Percentiles rank a stretch among this genome's conserved stretches.
These are phyloP conservation scores for Clavispora phyllophila DNA, from an alignment of 805 yeast species.

Conservation along the genomic window DNA sequence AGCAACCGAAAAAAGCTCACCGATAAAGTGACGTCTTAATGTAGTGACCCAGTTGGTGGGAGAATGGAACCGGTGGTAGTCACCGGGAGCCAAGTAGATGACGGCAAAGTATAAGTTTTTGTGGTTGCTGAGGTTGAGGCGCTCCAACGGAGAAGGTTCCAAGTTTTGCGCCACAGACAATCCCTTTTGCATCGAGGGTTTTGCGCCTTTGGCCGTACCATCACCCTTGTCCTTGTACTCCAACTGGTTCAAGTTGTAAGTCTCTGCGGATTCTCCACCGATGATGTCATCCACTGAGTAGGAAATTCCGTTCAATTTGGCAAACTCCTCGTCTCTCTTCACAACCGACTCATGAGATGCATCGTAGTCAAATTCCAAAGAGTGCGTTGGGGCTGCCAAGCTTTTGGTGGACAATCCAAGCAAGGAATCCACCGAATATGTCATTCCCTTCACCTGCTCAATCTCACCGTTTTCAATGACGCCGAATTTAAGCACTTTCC, in stretches of 20 bases:
- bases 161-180: conserved; percentile 39
- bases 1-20: conserved; percentile 92
- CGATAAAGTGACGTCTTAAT: conserved; percentile 89
- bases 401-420: conserved; percentile 56
- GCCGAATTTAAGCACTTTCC: conserved; percentile 83
- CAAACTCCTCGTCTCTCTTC: conserved; percentile 65
- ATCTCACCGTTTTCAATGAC: conserved; percentile 75
- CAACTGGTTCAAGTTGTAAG: conserved; percentile 43
- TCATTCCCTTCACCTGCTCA: conserved; percentile 96
- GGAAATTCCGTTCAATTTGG: conserved; percentile 69
- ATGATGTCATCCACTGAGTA: conserved; percentile 65
- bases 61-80: conserved; percentile 94
- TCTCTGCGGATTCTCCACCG: conserved; percentile 45
- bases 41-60: conserved; percentile 96
- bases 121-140: conserved; percentile 28
- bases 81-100: conserved; percentile 96
- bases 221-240: conserved; percentile 66
- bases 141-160: conserved; percentile 27
- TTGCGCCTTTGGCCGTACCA: conserved; percentile 38
- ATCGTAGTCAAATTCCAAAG: conserved; percentile 40
- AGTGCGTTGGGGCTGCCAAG: conserved; percentile 53
- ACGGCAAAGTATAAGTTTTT: conserved; percentile 81
- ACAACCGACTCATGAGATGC: conserved; percentile 38
- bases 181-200: conserved; percentile 29
- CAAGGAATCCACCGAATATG: conserved; percentile 83